Conservation (phyloP, 306 rosid genomes). For the Rosa multiflora region DNA sequence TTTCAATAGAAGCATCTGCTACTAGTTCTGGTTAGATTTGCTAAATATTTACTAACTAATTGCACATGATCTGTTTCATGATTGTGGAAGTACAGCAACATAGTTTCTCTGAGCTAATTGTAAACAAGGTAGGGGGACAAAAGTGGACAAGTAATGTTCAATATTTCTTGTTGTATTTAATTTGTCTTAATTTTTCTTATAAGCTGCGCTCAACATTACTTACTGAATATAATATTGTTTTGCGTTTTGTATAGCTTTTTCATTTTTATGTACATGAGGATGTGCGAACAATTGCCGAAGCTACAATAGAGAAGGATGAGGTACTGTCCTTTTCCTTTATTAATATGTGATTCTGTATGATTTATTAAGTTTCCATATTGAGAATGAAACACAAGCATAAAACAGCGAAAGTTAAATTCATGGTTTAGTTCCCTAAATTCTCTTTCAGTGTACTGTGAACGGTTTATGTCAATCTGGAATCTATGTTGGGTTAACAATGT, state of each 20-base stretch:
- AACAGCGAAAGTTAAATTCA: neutral
- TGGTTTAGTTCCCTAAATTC: neutral
- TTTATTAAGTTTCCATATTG: neutral
- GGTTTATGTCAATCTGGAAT: neutral
- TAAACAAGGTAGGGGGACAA: constrained; percentile 96
- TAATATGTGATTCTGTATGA: neutral
- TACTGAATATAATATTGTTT: constrained; percentile 16
- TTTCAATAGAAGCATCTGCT: neutral
- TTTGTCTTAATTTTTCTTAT: neutral
- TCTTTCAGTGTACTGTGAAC: neutral
- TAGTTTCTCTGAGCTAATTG: constrained; percentile 86
- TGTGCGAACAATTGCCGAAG: constrained; percentile 93
- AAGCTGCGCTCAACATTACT: constrained; percentile 12
- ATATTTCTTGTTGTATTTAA: neutral
- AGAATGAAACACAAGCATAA: neutral
- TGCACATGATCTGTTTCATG: constrained; percentile 16
- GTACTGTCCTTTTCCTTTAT: constrained; percentile 34
- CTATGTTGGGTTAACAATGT: neutral
- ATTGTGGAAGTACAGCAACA: constrained; percentile 68
- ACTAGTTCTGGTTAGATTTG: constrained; percentile 12
- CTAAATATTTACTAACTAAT: constrained; percentile 28
- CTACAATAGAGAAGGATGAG: constrained; percentile 97
- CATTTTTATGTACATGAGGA: constrained; percentile 98
- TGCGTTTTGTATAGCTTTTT: constrained; percentile 58
- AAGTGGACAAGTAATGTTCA: constrained; percentile 77